These are phyloP conservation scores for Cytospora piceicola DNA, from an alignment of 2,329 filamentous ascomycete genomes.

Conservation along the genomic window DNA sequence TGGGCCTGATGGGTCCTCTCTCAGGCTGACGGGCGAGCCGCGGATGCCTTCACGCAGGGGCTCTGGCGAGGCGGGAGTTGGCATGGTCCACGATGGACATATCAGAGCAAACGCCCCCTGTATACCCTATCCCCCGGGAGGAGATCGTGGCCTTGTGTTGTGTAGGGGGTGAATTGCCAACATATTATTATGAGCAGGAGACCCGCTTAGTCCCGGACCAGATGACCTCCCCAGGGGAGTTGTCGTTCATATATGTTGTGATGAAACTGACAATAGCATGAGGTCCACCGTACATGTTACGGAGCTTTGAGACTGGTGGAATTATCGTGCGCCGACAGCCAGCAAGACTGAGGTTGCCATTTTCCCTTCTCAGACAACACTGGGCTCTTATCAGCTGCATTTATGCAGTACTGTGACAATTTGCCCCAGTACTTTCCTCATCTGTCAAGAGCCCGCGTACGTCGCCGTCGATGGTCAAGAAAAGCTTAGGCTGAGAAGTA, in stretches of 20 bases:
- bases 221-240: neutral
- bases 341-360: too few species aligned
- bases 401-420: too few species aligned
- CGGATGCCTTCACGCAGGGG: neutral
- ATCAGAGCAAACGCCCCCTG: neutral
- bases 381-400: too few species aligned
- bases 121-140: neutral
- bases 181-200: neutral
- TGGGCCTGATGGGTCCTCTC: slow-evolving; percentile 17
- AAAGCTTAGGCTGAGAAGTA: too few species aligned
- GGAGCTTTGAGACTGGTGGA: neutral
- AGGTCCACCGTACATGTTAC: neutral
- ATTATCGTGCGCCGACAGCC: neutral
- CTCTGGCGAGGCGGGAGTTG: neutral
- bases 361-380: too few species aligned
- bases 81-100: slow-evolving; percentile 9
- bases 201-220: neutral
- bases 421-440: too few species aligned
- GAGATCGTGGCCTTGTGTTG: neutral
- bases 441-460: too few species aligned
- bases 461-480: too few species aligned
- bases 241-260: slow-evolving; percentile 5
- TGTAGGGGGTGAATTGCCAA: neutral
- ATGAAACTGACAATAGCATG: neutral
- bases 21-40: neutral